These are phyloP conservation scores for Rhizopogon rudus DNA, from an alignment of 768 basidiomycete species.

Conservation along the genomic window DNA sequence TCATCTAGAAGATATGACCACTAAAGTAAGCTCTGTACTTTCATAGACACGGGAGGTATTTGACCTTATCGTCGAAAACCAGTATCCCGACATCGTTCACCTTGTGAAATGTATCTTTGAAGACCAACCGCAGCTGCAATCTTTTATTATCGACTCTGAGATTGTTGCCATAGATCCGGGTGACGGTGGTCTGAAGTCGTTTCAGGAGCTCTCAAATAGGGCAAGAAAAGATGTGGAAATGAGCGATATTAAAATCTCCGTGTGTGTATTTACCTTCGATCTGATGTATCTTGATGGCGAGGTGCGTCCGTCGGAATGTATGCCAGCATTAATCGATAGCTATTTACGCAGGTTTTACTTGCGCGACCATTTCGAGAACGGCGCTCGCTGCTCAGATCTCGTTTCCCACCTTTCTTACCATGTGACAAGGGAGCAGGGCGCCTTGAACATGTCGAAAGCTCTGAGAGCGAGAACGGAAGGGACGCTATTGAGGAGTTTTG, in stretches of 20 bases:
- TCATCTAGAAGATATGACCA: conserved; percentile 90
- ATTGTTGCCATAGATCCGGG: conserved; percentile 75
- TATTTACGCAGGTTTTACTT: conserved; percentile 53
- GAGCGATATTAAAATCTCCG: conserved; percentile 68
- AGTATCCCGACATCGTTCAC: conserved; percentile 81
- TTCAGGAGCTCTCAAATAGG: conserved; percentile 84
- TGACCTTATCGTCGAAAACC: conserved; percentile 11
- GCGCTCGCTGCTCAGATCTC: conserved; percentile 53
- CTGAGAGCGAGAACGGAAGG: conserved; percentile 58
- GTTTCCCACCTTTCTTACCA: conserved; percentile 52
- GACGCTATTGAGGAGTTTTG: conserved; percentile 73
- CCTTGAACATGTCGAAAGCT: conserved; percentile 71
- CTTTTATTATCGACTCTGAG: conserved; percentile 83
- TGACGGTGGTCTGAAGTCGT: conserved; percentile 62
- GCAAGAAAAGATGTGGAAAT: conserved; percentile 79
- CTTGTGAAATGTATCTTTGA: conserved; percentile 51
- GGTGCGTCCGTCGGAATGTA: conserved; percentile 38
- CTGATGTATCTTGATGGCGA: conserved; percentile 80
- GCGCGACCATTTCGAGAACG: conserved; percentile 66
- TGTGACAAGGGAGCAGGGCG: conserved; percentile 45
- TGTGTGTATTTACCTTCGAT: conserved; percentile 88
- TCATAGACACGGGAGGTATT: not conserved
- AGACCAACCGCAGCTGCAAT: conserved; percentile 35
- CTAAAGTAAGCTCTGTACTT: conserved; percentile 47
- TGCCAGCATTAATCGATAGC: not conserved